A percentile compares a stretch with the other conserved stretches of the same genome.
These are phyloP conservation scores for Hypomyces rosellus DNA, from an alignment of 2,329 filamentous ascomycete genomes.

Conservation along the genomic window DNA sequence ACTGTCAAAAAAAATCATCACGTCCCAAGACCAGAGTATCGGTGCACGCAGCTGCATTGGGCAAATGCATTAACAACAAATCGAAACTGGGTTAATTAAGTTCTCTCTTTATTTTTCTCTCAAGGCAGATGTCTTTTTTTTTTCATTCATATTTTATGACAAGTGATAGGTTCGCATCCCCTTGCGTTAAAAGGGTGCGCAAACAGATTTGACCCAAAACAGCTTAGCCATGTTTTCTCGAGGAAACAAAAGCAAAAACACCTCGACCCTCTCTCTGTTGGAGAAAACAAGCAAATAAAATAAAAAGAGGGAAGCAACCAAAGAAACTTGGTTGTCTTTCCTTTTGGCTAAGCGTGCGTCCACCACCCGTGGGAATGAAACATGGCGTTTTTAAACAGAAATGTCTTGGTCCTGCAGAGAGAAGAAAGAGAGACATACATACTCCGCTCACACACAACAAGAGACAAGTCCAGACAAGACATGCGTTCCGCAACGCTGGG, in stretches of 20 bases:
- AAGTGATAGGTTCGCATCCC: not conserved
- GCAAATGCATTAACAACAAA: not conserved
- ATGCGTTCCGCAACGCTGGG: not conserved
- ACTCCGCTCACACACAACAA: too few relatives aligned
- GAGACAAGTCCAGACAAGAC: not conserved
- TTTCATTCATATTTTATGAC: too few relatives aligned
- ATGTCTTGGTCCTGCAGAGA: too few relatives aligned
- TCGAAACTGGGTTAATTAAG: too few relatives aligned
- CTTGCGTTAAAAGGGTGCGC: slow-evolving; percentile 2
- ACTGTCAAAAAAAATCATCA: not conserved
- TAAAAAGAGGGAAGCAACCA: too few relatives aligned
- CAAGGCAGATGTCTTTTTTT: too few relatives aligned
- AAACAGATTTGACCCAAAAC: slow-evolving; percentile 4
- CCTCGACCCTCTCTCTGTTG: too few relatives aligned
- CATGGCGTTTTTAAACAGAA: not conserved
- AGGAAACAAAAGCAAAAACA: slow-evolving; percentile 15
- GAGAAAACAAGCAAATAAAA: not conserved
- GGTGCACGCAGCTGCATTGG: not conserved
- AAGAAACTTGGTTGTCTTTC: not conserved
- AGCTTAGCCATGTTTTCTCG: slow-evolving; percentile 17
- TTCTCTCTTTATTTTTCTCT: too few relatives aligned
- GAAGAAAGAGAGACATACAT: not conserved
- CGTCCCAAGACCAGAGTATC: not conserved
- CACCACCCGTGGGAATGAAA: not conserved
- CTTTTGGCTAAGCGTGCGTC: not conserved